Evolutionary conservation across 2,329 filamentous ascomycete genomes (phyloP).

Genomic region (Diaporthe australafricana): DNA sequence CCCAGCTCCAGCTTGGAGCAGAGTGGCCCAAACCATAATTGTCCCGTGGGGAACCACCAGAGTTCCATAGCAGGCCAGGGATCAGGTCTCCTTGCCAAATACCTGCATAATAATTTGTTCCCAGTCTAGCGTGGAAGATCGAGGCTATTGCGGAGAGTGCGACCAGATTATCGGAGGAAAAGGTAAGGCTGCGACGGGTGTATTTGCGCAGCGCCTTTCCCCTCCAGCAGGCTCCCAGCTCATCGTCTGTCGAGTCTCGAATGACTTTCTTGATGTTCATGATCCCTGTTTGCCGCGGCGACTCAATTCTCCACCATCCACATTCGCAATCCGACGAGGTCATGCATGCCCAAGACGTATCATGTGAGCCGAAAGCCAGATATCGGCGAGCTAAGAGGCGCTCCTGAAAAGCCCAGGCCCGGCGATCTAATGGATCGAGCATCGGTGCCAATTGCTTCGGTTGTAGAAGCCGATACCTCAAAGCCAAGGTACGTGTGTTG

Average conservation of each 20-base stretch:
- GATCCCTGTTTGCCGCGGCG: fast-evolving
- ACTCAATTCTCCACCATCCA: not conserved
- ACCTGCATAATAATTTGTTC: not conserved
- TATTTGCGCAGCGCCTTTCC: not conserved
- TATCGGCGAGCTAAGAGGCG: not conserved
- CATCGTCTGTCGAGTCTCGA: not conserved
- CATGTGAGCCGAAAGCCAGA: not conserved
- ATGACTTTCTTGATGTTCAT: not conserved
- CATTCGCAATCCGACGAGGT: not conserved
- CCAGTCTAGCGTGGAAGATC: fast-evolving
- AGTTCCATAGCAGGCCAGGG: not conserved
- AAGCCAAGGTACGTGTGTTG: not conserved
- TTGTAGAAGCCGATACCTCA: not conserved
- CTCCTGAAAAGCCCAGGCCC: not conserved
- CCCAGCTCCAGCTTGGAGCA: conserved; percentile 14
- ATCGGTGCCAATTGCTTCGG: not conserved
- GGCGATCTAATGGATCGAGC: not conserved
- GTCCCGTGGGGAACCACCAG: too few relatives aligned
- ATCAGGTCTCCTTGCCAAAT: not conserved
- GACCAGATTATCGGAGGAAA: not conserved
- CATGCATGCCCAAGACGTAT: not conserved
- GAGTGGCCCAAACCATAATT: not conserved
- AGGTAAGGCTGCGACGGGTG: fast-evolving
- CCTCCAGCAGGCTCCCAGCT: not conserved
- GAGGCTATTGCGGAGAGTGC: not conserved